A percentile compares a stretch with the other conserved stretches of the same genome.
These are phyloP conservation scores for Climacium dendroides DNA, from an alignment of 225 moss, liverwort and hornwort genomes.

Conservation along the genomic window DNA sequence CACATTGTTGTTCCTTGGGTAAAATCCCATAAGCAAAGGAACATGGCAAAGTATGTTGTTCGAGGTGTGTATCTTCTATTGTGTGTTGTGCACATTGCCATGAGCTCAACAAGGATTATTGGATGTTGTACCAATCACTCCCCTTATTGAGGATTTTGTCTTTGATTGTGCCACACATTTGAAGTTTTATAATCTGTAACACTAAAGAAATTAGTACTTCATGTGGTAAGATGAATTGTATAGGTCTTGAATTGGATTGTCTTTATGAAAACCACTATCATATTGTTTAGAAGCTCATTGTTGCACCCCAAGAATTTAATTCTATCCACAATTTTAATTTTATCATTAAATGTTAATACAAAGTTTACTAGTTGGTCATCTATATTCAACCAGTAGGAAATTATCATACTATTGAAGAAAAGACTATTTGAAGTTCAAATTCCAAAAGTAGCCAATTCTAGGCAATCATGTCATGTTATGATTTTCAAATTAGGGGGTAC, in stretches of 20 bases:
- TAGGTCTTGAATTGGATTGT: accelerated
- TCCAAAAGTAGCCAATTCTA: neutral
- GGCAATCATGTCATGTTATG: neutral
- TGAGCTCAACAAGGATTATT: accelerated
- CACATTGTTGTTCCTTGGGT: accelerated
- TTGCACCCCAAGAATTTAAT: neutral
- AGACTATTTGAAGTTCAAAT: neutral
- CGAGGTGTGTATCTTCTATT: neutral
- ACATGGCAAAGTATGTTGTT: neutral
- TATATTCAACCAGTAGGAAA: neutral
- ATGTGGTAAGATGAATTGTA: accelerated
- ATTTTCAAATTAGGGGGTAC: neutral
- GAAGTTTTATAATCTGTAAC: neutral
- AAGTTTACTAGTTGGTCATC: neutral
- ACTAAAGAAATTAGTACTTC: accelerated
- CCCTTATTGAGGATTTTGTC: neutral
- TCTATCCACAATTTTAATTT: neutral
- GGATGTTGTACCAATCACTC: neutral
- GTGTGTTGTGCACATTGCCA: too few species aligned
- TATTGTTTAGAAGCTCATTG: neutral
- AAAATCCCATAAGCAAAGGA: accelerated
- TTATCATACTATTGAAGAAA: neutral
- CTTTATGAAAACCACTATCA: accelerated
- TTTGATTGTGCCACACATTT: neutral
- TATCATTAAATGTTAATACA: neutral